Percentiles rank a stretch among this genome's conserved stretches.
Evolutionary conservation across 495 filamentous ascomycete species (phyloP).

Genomic region (Neurospora sp.): DNA sequence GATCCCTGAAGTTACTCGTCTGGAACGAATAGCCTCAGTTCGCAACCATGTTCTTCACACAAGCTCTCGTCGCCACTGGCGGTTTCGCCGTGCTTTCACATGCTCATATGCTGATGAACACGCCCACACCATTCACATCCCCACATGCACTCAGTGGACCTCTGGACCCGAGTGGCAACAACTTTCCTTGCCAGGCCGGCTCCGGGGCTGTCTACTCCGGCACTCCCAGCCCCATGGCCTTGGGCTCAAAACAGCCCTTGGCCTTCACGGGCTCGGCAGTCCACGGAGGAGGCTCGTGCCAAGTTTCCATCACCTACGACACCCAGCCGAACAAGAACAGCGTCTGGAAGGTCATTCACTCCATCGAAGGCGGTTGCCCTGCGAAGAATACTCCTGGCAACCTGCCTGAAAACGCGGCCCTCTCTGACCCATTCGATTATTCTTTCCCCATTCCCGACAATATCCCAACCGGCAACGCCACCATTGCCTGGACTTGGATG

Average conservation of each 20-base stretch:
- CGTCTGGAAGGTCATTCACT: constrained; percentile 70
- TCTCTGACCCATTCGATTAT: constrained; percentile 31
- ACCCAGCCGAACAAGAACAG: constrained; percentile 43
- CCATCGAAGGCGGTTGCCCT: constrained; percentile 74
- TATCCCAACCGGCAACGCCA: constrained; percentile 50
- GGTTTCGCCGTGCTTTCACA: too few species aligned
- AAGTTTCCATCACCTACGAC: constrained; percentile 75
- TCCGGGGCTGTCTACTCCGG: too few species aligned
- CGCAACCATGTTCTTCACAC: too few species aligned
- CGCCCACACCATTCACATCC: too few species aligned
- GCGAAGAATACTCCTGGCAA: constrained; percentile 36
- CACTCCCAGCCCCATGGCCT: too few species aligned
- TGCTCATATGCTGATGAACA: too few species aligned
- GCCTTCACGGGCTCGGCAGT: constrained; percentile 52
- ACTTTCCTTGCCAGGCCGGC: too few species aligned
- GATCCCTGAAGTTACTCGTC: too few species aligned
- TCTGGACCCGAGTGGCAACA: too few species aligned
- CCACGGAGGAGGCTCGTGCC: constrained; percentile 83
- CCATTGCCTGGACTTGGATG: constrained; percentile 82
- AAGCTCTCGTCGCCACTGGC: too few species aligned
- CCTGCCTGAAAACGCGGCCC: constrained; percentile 18
- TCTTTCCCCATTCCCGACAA: constrained; percentile 47
- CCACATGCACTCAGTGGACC: too few species aligned
- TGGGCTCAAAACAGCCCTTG: constrained; percentile 45
- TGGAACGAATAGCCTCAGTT: too few species aligned